These are phyloP conservation scores for Physcomitrellopsis africana DNA, from an alignment of 225 moss, liverwort and hornwort species.

Conservation along the genomic window DNA sequence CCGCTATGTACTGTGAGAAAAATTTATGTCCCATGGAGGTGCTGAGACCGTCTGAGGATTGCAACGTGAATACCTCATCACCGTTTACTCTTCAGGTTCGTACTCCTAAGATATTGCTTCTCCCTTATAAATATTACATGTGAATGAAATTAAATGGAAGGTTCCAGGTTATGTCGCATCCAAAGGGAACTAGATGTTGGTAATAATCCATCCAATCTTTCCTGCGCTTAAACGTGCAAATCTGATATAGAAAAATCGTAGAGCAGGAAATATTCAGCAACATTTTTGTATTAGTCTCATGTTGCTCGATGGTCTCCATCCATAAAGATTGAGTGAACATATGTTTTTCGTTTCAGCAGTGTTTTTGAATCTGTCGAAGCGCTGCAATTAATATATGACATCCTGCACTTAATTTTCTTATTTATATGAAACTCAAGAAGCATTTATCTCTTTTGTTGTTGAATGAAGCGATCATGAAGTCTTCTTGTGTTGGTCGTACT, in stretches of 20 bases:
- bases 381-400: neutral
- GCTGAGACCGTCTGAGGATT: conserved; percentile 72
- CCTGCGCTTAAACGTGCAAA: neutral
- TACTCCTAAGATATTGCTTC: neutral
- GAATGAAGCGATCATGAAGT: neutral
- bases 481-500: conserved; percentile 12
- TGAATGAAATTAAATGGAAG: conserved; percentile 3
- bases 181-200: neutral
- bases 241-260: neutral
- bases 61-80: conserved; percentile 71
- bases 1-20: conserved; percentile 51
- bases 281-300: conserved; percentile 11
- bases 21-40: conserved; percentile 72
- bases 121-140: neutral
- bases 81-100: conserved; percentile 82
- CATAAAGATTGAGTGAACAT: neutral
- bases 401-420: neutral
- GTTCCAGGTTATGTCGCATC: neutral
- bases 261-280: neutral
- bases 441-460: neutral
- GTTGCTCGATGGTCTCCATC: neutral
- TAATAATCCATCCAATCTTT: neutral
- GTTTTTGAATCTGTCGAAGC: neutral
- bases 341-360: neutral
- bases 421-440: neutral